phyloP scores from a whole-genome alignment of 1,284 basidiomycete genomes.

The Schizopora paradoxa region DNA sequence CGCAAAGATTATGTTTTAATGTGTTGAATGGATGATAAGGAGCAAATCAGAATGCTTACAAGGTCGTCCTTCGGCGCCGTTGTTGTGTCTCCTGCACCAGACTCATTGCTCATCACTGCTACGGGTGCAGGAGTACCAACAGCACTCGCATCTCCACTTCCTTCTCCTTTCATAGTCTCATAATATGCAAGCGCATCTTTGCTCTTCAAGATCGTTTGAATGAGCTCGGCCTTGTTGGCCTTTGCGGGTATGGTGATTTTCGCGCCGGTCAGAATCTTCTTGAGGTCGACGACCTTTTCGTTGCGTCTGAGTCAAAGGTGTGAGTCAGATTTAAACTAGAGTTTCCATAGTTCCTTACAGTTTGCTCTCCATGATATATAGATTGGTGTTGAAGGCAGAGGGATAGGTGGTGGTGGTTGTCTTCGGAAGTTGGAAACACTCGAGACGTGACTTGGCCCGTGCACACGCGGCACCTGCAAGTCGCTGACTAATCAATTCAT shows the following conservation, averaged over 20 bases:
- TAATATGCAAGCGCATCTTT: constrained; percentile 47
- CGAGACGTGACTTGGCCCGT: no score
- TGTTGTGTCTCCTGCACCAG: constrained; percentile 6
- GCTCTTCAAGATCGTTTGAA: constrained; percentile 51
- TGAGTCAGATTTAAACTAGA: no score
- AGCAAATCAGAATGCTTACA: constrained; percentile 19
- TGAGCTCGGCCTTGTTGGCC: constrained; percentile 62
- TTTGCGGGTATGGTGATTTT: constrained; percentile 43
- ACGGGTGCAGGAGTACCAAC: constrained; percentile 3
- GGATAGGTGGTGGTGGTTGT: no score
- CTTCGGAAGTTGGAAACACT: no score
- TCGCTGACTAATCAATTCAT: no score
- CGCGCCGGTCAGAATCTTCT: constrained; percentile 52
- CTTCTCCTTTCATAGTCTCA: constrained; percentile 29
- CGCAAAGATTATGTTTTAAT: background rate
- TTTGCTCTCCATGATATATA: no score
- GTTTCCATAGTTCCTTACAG: no score
- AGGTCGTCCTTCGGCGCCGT: constrained; percentile 20
- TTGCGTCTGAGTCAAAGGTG: no score
- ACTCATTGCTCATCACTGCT: constrained; percentile 6
- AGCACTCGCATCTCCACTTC: constrained; percentile 4
- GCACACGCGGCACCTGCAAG: no score
- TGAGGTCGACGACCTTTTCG: constrained; percentile 72
- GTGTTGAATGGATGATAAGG: background rate
- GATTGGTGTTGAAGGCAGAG: no score